phyloP scores from a whole-genome alignment of 768 basidiomycete species.

The Russula ochroleuca region DNA sequence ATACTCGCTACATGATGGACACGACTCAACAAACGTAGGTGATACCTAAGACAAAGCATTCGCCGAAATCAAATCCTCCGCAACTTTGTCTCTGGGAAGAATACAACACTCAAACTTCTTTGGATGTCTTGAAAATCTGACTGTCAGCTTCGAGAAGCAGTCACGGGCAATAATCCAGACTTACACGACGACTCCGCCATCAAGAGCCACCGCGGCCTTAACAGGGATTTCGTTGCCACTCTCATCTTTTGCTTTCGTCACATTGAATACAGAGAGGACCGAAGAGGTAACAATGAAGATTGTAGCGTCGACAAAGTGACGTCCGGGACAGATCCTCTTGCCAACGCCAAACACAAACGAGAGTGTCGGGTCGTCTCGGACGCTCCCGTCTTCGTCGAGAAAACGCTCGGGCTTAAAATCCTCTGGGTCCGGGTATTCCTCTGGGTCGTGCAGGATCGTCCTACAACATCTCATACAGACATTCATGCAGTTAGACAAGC shows the following conservation, averaged over 20 bases:
- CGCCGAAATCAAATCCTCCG: slow-evolving; percentile 8
- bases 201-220: not conserved
- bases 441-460: slow-evolving; percentile 22
- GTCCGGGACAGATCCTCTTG: slow-evolving; percentile 28
- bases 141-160: not conserved
- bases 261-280: slow-evolving; percentile 16
- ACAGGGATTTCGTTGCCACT: slow-evolving; percentile 17
- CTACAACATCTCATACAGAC: not conserved
- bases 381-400: slow-evolving; percentile 13
- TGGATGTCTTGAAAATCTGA: not conserved
- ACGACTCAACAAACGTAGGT: no score
- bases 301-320: slow-evolving; percentile 26
- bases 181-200: not conserved
- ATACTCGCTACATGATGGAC: no score
- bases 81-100: slow-evolving; percentile 8
- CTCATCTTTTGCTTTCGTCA: slow-evolving; percentile 21
- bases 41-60: not conserved
- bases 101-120: slow-evolving; percentile 18
- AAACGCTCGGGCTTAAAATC: slow-evolving; percentile 26
- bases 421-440: slow-evolving; percentile 21
- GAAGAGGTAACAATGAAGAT: slow-evolving; percentile 23
- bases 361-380: slow-evolving; percentile 15
- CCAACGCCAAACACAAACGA: slow-evolving; percentile 11
- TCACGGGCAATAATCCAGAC: not conserved
- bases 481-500: not conserved